Percentiles rank a stretch among this genome's conserved stretches.
These are phyloP conservation scores for Talaromyces sp. DNA, from an alignment of 2,329 filamentous ascomycete species.

Conservation along the genomic window DNA sequence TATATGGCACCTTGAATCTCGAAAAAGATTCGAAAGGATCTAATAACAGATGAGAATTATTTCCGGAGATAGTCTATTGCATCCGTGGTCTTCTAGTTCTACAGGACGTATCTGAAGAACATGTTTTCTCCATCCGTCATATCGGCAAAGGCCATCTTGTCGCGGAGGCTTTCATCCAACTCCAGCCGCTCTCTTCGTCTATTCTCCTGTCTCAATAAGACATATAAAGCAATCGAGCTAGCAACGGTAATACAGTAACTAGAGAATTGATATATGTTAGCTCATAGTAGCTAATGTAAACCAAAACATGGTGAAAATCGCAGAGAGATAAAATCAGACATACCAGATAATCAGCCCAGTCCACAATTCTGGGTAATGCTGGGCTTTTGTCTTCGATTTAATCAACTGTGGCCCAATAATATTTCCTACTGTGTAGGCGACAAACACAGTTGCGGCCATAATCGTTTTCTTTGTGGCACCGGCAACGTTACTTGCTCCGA, in stretches of 20 bases:
- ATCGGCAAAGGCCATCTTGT: conserved; percentile 61
- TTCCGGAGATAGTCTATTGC: neutral
- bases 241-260: conserved; percentile 49
- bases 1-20: too few species aligned
- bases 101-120: conserved; percentile 58
- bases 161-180: conserved; percentile 56
- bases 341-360: conserved; percentile 59
- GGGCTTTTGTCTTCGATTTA: conserved; percentile 56
- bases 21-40: too few species aligned
- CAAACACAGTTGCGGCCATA: conserved; percentile 68
- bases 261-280: neutral
- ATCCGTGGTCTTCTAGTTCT: neutral
- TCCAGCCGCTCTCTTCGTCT: conserved; percentile 42
- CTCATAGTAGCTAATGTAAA: neutral
- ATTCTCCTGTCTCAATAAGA: conserved; percentile 57
- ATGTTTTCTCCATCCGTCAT: conserved; percentile 64
- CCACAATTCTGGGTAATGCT: conserved; percentile 69
- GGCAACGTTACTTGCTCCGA: conserved; percentile 63
- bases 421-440: conserved; percentile 70
- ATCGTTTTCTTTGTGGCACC: conserved; percentile 74
- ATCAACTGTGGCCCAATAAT: conserved; percentile 71
- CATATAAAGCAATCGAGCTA: conserved; percentile 51
- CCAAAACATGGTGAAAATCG: neutral
- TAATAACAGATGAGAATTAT: too few species aligned
- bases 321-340: conserved; percentile 12